phyloP scores from a whole-genome alignment of 441 rosid genomes.

The Erodium texanum region DNA sequence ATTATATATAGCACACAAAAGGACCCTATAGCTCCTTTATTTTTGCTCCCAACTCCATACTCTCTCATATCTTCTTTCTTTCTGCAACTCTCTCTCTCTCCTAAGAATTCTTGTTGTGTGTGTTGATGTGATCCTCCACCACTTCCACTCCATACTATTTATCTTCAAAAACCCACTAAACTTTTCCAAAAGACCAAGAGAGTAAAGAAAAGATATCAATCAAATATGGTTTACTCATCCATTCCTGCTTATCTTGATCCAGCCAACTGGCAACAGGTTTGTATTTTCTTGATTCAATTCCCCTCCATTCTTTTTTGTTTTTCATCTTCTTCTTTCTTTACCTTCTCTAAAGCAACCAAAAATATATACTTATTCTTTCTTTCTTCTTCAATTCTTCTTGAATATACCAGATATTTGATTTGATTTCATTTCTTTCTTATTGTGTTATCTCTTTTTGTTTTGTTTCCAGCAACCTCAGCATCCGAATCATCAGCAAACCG shows the following conservation, averaged over 20 bases:
- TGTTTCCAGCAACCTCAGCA: slow-evolving; percentile 30
- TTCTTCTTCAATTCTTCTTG: slow-evolving; percentile 36
- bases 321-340: slow-evolving; percentile 7
- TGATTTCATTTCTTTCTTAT: slow-evolving; percentile 12
- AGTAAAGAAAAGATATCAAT: slow-evolving; percentile 23
- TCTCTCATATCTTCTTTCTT: slow-evolving; percentile 14
- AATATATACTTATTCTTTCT: not conserved
- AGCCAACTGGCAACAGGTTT: slow-evolving; percentile 86
- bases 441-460: slow-evolving; percentile 1
- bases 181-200: slow-evolving; percentile 42
- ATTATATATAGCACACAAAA: slow-evolving; percentile 28
- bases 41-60: slow-evolving; percentile 29
- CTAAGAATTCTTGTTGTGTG: slow-evolving; percentile 10
- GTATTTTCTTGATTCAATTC: slow-evolving; percentile 22
- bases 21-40: slow-evolving; percentile 30
- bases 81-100: slow-evolving; percentile 20
- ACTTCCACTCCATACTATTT: slow-evolving; percentile 11
- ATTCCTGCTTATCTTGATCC: slow-evolving; percentile 93
- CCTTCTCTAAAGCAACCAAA: not conserved
- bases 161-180: slow-evolving; percentile 35
- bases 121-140: slow-evolving; percentile 55
- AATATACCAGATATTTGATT: slow-evolving; percentile 45
- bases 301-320: not conserved
- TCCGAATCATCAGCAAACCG: slow-evolving; percentile 23
- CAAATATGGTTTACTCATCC: slow-evolving; percentile 58